Base-by-base conservation (phyloP, 352 stramenopile genomes). In the Phytopythium boreale region DNA sequence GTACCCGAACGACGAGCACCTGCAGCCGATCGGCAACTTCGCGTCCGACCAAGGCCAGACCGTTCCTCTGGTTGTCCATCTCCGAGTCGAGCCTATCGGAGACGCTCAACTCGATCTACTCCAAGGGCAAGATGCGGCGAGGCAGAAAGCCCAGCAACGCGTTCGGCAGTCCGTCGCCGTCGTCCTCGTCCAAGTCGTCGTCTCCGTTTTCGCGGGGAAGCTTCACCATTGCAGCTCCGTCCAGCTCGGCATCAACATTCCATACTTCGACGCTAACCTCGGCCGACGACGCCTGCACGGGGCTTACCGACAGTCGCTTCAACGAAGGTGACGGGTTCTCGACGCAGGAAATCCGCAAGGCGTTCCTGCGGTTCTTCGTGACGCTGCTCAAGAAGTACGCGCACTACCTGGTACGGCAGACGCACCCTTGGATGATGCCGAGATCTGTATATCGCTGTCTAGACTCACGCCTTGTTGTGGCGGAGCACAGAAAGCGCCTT, bases 361-460 rank as follows among this genome's bases (percentile, higher is more conserved):
- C 84, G 12, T 95, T 95, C 62, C 63, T 95, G 11, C 82, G 86
- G 11, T 91, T 93, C 61, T 95, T 95, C 63, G 83, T 95, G 47
- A 89, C 79, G 1, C 62, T 95, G 3, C 65, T 93, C 19, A 91
- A 89, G 70, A 92, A 91, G 47, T 95, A 95, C 57, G 79, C 79
- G 20, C 66, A 61, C 43, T 94, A 92, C 56, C 56, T 94, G 78
- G 85, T 94, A 77, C 52, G 56, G 37, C 8, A n/a, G 14, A 12
- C 2, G 0, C 24, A 20, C 15, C 2, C 15, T 4, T 31, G 49
- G 24, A 6, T 8, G 19, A 11, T 17, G 49, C 17, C 11, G 6
- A n/a, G 1, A 10, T 22, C 24, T 55, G n/a, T n/a, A 7, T 17
- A 52, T 10, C 19, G 15, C 11, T 4, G 11, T 9, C 12, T 34